Evolutionary conservation across 1,284 basidiomycete species (phyloP).

Genomic region (Lentinula novae-zelandiae): DNA sequence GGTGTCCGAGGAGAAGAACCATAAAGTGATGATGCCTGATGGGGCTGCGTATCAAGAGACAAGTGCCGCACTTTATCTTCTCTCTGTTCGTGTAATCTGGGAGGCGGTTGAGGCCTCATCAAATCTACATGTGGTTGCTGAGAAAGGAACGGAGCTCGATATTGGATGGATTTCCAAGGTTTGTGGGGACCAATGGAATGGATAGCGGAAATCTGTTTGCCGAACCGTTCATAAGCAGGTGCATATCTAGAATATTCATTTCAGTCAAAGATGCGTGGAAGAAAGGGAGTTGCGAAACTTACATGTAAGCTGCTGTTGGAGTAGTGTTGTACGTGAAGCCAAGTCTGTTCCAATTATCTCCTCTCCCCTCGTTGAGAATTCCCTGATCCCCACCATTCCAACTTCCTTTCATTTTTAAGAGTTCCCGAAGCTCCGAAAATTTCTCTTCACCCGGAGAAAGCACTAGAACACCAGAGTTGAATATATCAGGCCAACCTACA

Average conservation of each 20-base stretch:
- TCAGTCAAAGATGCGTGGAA: conserved; percentile 20
- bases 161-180: conserved; percentile 80
- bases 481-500: conserved; percentile 98
- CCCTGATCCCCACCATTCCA: conserved; percentile 99
- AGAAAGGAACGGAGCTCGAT: conserved; percentile 54
- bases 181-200: conserved; percentile 96
- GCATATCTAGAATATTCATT: conserved; percentile 64
- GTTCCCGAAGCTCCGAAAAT: conserved; percentile 69
- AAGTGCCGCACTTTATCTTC: neutral
- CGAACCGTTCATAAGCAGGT: conserved; percentile 92
- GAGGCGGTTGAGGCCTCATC: conserved; percentile 51
- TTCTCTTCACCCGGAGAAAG: conserved; percentile 79
- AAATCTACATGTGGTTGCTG: conserved; percentile 52
- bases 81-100: conserved; percentile 27
- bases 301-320: conserved; percentile 94
- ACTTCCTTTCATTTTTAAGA: conserved; percentile 75
- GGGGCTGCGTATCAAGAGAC: conserved; percentile 8
- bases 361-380: conserved; percentile 91
- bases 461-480: conserved; percentile 96
- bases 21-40: neutral
- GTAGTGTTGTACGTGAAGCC: conserved; percentile 98
- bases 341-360: conserved; percentile 83
- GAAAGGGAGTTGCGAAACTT: conserved; percentile 30
- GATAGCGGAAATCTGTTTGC: conserved; percentile 81
- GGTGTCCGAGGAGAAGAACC: conserved; percentile 49